Evolutionary conservation across 495 filamentous ascomycete genomes (phyloP), one percentile per base, ranked within the genome.

Genomic region (Annulohypoxylon stygium): DNA sequence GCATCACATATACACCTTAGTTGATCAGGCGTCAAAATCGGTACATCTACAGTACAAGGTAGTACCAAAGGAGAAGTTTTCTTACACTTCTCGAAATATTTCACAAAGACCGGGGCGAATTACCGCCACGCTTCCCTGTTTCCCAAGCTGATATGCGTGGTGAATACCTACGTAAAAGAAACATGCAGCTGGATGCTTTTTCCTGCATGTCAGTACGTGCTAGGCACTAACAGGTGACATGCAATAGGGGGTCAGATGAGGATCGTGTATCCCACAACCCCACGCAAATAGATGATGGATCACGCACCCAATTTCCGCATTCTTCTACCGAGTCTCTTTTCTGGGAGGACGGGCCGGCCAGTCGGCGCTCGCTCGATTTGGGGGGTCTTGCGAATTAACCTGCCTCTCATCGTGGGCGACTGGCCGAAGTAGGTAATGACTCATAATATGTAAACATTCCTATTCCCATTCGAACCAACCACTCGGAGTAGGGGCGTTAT

Each of bases 171-270:
- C n/a, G 64, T 59, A 59, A 67, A 39, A 36, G 64, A 39, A 36
- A 55, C 67, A 50, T 70, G 64, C 45, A 61, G 51, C 47, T 59
- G 48, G 25, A 62, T 55, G 4, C 30, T 26, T 51, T 4, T 51
- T 62, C 59, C 58, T 70, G 67, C 67, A 70, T 70, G 67, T 51
- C 58, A 48, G 50, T 66, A 62, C 54, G 36, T 69, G 39, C 50
- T 58, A 39, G 50, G 33, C 50, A 54, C 57, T 39, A 45, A 51
- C 51, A 67, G 62, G 71, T 74, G 71, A 75, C 58, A 66, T 75
- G 59, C 62, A 67, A 75, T 65, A 64, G 8, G 65, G 60, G 72
- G 61, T 75, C 72, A 75, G 66, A 74, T 59, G 63, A 67, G 64
- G 53, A 59, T 33, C 53, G 43, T 12, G 53, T 23, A 14, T 61